Conservation (phyloP, 2,329 filamentous ascomycete species). For the Hypocreales sp. region DNA sequence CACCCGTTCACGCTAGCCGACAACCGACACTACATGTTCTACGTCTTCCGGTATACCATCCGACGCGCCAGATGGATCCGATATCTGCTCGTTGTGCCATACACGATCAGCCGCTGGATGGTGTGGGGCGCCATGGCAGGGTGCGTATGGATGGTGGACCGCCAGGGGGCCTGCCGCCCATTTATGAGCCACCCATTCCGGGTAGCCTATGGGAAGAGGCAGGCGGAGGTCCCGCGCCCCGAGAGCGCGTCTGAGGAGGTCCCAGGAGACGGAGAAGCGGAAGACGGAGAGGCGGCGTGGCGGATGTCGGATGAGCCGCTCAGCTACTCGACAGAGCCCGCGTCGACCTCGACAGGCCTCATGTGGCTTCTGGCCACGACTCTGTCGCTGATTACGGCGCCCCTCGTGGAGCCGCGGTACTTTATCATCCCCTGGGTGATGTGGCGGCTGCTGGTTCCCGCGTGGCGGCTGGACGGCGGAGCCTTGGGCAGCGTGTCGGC, state of each 20-base stretch:
- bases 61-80: constrained; percentile 46
- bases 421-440: constrained; percentile 93
- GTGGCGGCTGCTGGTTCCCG: constrained; percentile 69
- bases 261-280: too few species aligned
- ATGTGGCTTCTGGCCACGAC: constrained; percentile 53
- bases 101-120: constrained; percentile 55
- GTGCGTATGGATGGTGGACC: too few species aligned
- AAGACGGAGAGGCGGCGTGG: too few species aligned
- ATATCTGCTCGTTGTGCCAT: constrained; percentile 53
- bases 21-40: constrained; percentile 95
- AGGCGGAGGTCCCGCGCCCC: too few species aligned
- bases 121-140: constrained; percentile 48
- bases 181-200: too few species aligned
- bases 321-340: constrained; percentile 13
- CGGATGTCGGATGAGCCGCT: constrained; percentile 11
- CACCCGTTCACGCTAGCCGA: constrained; percentile 94
- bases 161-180: too few species aligned
- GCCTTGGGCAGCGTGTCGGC: too few species aligned
- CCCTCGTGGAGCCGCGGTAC: constrained; percentile 88
- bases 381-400: constrained; percentile 71
- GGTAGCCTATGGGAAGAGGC: too few species aligned
- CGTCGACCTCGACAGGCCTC: constrained; percentile 34
- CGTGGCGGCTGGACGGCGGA: constrained; percentile 18
- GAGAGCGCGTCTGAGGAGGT: neutral
- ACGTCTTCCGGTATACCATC: constrained; percentile 77